Evolutionary conservation across 305 asterid genomes (phyloP), one percentile per base, ranked within the genome.

Genomic region (Petunia hybrid): DNA sequence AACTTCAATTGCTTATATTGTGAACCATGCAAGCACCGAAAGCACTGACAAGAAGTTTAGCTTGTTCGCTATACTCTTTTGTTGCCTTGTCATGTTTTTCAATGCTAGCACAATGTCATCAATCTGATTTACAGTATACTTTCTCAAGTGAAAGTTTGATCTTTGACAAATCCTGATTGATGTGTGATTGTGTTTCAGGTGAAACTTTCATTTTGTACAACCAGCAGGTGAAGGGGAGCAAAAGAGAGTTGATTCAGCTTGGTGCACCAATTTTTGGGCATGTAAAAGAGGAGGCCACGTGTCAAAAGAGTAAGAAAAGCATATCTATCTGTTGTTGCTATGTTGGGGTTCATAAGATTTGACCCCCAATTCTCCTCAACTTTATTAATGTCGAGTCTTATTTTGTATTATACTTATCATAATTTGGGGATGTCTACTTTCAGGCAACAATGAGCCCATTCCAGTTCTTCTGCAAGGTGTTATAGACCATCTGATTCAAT

Each of bases 231-330:
- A 97, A 91, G 82, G 98, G 98, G 57, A 97, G 87, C 90, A 96
- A 94, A 92, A 91, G 99, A 87, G 99, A 96, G 94, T 60, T 93
- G 91, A 88, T 94, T 82, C 99, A 94, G 88, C 90, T 93, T 56
- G 98, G 99, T 38, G 91, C 91, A 84, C 97, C 98, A 77, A 91
- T 96, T 84, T 96, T 94, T 51, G 96, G 93, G 82, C 91, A 89
- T 67, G 84, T 93, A 77, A 89, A 90, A 84, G 92, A 91, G 45
- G 97, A 89, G 1, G 85, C 87, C 68, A 74, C 91, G 3, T 85
- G 81, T 79, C 94, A 84, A 76, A 85, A 86, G 90, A 86, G 99
- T 93, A 92, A 73, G 95, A 7, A 45, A 68, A 36, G 4, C 78
- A 36, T 48, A 31, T 1, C 4, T 2, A 22, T 38, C 45, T 35